Evolutionary conservation across 1,284 basidiomycete genomes (phyloP).

Genomic region (Coniophora puteana): DNA sequence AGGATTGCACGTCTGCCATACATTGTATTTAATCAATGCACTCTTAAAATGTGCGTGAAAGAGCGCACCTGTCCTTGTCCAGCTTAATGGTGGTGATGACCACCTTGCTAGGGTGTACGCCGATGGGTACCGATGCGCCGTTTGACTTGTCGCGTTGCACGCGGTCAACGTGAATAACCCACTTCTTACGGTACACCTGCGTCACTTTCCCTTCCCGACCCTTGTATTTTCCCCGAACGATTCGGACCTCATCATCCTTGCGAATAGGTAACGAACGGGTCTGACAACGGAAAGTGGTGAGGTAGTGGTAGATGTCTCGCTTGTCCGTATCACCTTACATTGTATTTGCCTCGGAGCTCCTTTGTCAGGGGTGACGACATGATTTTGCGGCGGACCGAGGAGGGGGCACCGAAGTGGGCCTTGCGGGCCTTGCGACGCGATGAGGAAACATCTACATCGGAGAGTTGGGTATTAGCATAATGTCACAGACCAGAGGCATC

Average conservation of each 20-base stretch:
- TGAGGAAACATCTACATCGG: constrained; percentile 68
- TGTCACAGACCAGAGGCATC: constrained; percentile 21
- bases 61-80: constrained; percentile 78
- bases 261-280: constrained; percentile 92
- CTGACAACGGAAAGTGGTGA: constrained; percentile 35
- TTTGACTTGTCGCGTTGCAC: constrained; percentile 98
- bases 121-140: constrained; percentile 91
- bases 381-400: constrained; percentile 92
- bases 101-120: constrained; percentile 96
- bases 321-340: constrained; percentile 59
- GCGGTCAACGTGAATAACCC: constrained; percentile 98
- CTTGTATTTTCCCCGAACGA: constrained; percentile 96
- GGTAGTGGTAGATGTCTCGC: no score
- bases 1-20: constrained; percentile 76
- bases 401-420: constrained; percentile 93
- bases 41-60: neutral
- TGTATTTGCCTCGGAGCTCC: constrained; percentile 92
- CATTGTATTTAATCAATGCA: constrained; percentile 1
- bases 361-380: constrained; percentile 97
- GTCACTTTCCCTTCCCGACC: constrained; percentile 97
- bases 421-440: constrained; percentile 96
- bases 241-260: constrained; percentile 98
- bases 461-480: constrained; percentile 23
- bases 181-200: constrained; percentile 99
- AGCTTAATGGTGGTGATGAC: constrained; percentile 92